Percentiles rank a stretch among this genome's conserved stretches.
Evolutionary conservation across 257 asterid species (phyloP).

Genomic region (Nicotiana tabacum): DNA sequence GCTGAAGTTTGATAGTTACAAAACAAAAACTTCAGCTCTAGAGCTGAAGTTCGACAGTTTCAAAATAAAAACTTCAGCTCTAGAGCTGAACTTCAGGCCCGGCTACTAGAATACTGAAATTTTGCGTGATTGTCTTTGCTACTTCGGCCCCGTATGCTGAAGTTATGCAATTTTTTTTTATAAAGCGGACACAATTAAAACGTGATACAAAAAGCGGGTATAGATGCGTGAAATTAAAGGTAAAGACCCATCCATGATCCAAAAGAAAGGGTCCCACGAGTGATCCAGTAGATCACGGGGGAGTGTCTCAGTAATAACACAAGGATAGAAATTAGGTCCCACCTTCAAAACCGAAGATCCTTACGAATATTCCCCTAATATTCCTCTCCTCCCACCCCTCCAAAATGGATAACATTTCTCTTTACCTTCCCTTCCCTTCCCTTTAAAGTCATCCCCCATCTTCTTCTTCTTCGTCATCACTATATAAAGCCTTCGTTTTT

Average conservation of each 20-base stretch:
- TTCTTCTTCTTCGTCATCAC: background rate
- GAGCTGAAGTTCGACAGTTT: no score
- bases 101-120: no score
- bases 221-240: background rate
- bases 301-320: background rate
- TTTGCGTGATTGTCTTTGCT: no score
- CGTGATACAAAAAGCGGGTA: no score
- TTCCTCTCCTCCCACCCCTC: background rate
- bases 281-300: slow-evolving; percentile 1
- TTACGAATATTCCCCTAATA: slow-evolving; percentile 40
- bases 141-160: no score
- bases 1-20: no score
- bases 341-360: slow-evolving; percentile 36
- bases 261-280: background rate
- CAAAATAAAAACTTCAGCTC: no score
- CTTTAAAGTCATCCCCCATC: background rate
- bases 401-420: background rate
- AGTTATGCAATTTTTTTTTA: no score
- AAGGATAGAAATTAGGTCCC: background rate
- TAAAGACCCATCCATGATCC: background rate
- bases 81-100: no score
- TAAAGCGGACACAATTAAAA: no score
- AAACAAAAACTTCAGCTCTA: no score
- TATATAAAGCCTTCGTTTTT: background rate
- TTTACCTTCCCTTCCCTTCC: background rate